Conservation (phyloP, 2,329 filamentous ascomycete genomes). For the Colletotrichum scovillei region DNA sequence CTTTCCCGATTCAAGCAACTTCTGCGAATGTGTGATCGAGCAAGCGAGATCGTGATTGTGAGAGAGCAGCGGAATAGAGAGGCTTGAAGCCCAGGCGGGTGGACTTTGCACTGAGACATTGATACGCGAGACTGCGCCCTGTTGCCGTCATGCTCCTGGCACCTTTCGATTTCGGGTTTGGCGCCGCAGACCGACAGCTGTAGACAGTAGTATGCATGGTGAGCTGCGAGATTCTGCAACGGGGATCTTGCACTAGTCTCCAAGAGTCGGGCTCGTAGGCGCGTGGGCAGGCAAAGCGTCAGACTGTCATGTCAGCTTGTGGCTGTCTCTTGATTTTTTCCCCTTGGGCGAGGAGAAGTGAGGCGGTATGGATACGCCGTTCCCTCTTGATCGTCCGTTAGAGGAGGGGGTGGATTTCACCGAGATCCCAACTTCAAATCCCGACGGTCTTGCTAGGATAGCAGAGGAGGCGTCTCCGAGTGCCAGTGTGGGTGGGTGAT, state of each 20-base stretch:
- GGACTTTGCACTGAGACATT: constrained; percentile 22
- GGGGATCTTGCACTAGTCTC: constrained; percentile 31
- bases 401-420: background rate
- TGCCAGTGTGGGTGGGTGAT: background rate
- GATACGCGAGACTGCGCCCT: constrained; percentile 10
- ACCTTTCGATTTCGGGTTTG: constrained; percentile 18
- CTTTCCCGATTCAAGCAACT: constrained; percentile 14
- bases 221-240: constrained; percentile 30
- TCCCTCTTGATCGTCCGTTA: background rate
- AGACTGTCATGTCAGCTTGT: constrained; percentile 5
- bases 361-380: constrained; percentile 10
- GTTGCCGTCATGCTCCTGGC: constrained; percentile 22
- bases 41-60: constrained; percentile 18
- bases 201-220: background rate
- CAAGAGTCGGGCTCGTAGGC: background rate
- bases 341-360: background rate
- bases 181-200: background rate
- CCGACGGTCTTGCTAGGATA: background rate
- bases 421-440: background rate
- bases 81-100: background rate
- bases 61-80: background rate
- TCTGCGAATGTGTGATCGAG: constrained; percentile 22
- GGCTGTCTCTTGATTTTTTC: background rate
- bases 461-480: background rate
- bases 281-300: constrained; percentile 1